phyloP scores from a whole-genome alignment of 2,329 filamentous ascomycete genomes.

The Chrysoporthe deuterocubensis region DNA sequence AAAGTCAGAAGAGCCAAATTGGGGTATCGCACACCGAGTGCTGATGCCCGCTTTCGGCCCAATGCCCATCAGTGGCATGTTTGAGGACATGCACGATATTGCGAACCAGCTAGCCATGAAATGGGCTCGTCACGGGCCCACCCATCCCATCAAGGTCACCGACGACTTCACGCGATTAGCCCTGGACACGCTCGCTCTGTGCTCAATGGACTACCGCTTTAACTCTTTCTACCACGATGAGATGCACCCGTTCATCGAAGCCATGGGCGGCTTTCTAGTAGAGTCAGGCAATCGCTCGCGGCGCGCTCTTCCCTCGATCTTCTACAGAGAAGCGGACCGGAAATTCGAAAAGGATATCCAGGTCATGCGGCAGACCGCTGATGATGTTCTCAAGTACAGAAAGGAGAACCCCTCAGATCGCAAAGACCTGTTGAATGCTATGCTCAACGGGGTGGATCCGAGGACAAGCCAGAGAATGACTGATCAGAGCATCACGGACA shows the following conservation, averaged over 20 bases:
- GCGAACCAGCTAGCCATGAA: conserved; percentile 69
- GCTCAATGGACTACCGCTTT: conserved; percentile 73
- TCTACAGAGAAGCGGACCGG: conserved; percentile 52
- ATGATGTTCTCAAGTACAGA: conserved; percentile 64
- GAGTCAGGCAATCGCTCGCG: conserved; percentile 57
- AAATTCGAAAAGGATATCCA: conserved; percentile 60
- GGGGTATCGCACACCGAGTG: conserved; percentile 68
- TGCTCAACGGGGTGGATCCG: conserved; percentile 70
- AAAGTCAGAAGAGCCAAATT: conserved; percentile 56
- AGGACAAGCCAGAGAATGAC: conserved; percentile 68
- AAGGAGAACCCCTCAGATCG: conserved; percentile 58
- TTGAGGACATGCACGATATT: conserved; percentile 71
- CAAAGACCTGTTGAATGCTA: conserved; percentile 71
- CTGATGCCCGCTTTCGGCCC: conserved; percentile 74
- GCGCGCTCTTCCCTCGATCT: conserved; percentile 52
- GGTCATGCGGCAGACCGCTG: conserved; percentile 57
- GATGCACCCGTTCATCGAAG: conserved; percentile 70
- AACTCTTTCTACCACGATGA: conserved; percentile 74
- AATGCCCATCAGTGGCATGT: conserved; percentile 69
- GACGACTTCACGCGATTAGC: conserved; percentile 76
- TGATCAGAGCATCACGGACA: conserved; percentile 67
- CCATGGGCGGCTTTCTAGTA: conserved; percentile 67
- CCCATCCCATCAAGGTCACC: conserved; percentile 59
- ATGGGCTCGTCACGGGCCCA: conserved; percentile 66
- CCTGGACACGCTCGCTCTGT: conserved; percentile 73